phyloP scores from a whole-genome alignment of 1,284 basidiomycete genomes.

The Tylopilus microsporus region DNA sequence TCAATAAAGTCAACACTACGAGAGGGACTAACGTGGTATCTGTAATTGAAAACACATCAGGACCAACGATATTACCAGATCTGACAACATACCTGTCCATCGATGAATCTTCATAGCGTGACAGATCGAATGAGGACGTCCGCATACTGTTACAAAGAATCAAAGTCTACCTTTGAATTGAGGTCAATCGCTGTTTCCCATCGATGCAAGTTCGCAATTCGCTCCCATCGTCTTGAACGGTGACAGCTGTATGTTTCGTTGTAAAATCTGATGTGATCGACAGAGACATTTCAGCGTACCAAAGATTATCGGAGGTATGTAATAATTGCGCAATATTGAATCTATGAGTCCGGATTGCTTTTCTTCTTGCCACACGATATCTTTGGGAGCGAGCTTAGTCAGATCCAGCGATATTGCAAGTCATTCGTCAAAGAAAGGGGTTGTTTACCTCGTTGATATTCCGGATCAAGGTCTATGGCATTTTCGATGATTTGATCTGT shows the following conservation, averaged over 20 bases:
- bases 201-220: conserved; percentile 49
- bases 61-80: background rate
- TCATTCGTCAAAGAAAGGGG: background rate
- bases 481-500: conserved; percentile 46
- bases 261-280: background rate
- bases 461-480: conserved; percentile 46
- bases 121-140: conserved; percentile 5
- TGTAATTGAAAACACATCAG: conserved; percentile 10
- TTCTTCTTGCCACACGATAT: conserved; percentile 45
- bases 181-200: conserved; percentile 53
- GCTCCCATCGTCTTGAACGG: conserved; percentile 37
- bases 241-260: conserved; percentile 16
- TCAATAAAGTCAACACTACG: conserved; percentile 6
- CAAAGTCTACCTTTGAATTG: conserved; percentile 41
- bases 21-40: conserved; percentile 35
- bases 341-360: conserved; percentile 51
- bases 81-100: conserved; percentile 40
- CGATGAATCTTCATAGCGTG: conserved; percentile 38
- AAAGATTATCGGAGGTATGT: conserved; percentile 52
- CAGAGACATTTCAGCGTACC: conserved; percentile 28
- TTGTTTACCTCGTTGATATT: conserved; percentile 47
- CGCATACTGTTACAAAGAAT: background rate
- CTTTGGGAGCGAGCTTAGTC: conserved; percentile 25
- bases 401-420: background rate
- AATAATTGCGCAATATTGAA: conserved; percentile 53